phyloP scores from a whole-genome alignment of 306 rosid genomes.

The Corylus heterophylla region DNA sequence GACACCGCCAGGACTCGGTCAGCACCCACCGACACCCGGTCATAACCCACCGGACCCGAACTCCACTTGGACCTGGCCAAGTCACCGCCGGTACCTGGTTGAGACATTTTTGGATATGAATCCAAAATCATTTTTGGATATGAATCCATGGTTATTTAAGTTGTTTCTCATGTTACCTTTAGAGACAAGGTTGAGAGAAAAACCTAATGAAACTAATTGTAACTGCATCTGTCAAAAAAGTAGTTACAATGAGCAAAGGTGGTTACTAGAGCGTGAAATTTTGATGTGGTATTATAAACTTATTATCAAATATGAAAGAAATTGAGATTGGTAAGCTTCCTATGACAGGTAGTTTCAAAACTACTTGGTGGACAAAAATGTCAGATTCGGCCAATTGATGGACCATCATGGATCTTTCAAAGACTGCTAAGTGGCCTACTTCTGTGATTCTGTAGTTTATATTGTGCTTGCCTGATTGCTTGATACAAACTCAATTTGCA shows the following conservation, averaged over 20 bases:
- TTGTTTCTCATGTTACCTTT: not conserved
- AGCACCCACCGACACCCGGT: no score
- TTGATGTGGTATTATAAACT: not conserved
- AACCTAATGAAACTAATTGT: conserved; percentile 6
- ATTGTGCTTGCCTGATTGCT: not conserved
- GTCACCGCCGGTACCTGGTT: no score
- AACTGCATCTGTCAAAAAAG: not conserved
- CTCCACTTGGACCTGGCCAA: no score
- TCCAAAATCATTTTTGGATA: no score
- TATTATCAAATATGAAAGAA: not conserved
- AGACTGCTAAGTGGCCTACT: not conserved
- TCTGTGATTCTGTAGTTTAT: not conserved
- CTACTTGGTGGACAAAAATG: not conserved
- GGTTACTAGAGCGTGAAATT: not conserved
- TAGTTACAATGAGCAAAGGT: not conserved
- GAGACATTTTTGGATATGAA: no score
- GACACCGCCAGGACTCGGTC: no score
- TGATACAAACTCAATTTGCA: not conserved
- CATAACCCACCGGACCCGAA: no score
- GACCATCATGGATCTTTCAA: not conserved
- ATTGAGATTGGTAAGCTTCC: not conserved
- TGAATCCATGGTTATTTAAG: no score
- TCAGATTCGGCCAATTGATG: not conserved
- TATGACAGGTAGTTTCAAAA: not conserved
- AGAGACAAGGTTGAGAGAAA: not conserved